phyloP scores from a whole-genome alignment of 2,329 filamentous ascomycete genomes.

The Cladosporium sphaerospermum region DNA sequence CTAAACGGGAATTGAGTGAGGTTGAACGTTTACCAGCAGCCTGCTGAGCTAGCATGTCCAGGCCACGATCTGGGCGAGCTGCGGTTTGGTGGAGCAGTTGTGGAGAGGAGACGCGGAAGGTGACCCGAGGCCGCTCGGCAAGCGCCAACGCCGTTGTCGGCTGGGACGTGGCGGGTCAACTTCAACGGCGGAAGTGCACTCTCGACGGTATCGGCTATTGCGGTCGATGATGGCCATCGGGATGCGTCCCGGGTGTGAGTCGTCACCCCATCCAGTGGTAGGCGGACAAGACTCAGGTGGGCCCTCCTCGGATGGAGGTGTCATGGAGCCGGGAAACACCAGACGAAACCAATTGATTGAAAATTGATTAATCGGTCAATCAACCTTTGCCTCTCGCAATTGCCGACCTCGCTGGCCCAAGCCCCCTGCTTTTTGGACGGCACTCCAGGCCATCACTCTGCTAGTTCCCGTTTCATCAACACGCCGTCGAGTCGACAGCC shows the following conservation, averaged over 20 bases:
- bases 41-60: background rate
- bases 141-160: conserved; percentile 3
- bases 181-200: background rate
- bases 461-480: background rate
- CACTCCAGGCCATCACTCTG: conserved; percentile 1
- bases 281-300: no score
- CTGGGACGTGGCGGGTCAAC: background rate
- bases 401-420: background rate
- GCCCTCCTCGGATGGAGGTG: no score
- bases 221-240: background rate
- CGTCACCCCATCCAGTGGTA: no score
- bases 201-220: conserved; percentile 6
- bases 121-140: background rate
- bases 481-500: background rate
- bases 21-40: background rate
- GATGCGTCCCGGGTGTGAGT: background rate
- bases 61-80: conserved; percentile 4
- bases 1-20: conserved; percentile 9
- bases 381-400: background rate
- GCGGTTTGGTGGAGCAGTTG: background rate
- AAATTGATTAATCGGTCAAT: no score
- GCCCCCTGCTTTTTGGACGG: background rate
- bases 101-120: background rate
- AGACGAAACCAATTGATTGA: no score
- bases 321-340: no score